phyloP scores from a whole-genome alignment of 306 rosid species.

The Arachis stenosperma region DNA sequence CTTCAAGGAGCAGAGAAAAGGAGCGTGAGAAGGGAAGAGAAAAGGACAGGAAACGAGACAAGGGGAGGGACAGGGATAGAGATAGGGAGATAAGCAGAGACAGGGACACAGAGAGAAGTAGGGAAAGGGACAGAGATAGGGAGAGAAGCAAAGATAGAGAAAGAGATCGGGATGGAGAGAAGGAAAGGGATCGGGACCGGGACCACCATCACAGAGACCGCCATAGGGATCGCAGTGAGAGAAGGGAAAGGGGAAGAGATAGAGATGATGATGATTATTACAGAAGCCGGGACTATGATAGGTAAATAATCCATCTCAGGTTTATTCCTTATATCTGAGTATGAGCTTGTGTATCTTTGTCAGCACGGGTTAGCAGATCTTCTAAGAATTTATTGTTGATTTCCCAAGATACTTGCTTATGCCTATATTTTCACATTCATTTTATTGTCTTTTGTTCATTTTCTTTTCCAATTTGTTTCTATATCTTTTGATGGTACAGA shows the following conservation, averaged over 20 bases:
- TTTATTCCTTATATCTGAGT: constrained; percentile 20
- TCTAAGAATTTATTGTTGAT: background rate
- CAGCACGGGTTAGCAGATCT: background rate
- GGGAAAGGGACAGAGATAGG: constrained; percentile 51
- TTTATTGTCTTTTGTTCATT: constrained; percentile 5
- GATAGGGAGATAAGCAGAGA: constrained; percentile 46
- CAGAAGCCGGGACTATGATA: constrained; percentile 72
- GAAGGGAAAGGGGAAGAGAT: constrained; percentile 78
- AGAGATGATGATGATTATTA: constrained; percentile 73
- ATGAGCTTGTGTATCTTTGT: constrained; percentile 19
- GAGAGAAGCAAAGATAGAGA: constrained; percentile 55
- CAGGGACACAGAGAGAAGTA: constrained; percentile 43
- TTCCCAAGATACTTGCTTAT: background rate
- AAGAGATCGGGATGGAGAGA: constrained; percentile 60
- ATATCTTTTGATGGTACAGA: constrained; percentile 46
- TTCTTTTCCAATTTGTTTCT: constrained; percentile 6
- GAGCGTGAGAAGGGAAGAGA: constrained; percentile 80
- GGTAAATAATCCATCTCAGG: constrained; percentile 52
- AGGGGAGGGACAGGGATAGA: constrained; percentile 39
- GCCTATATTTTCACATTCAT: background rate
- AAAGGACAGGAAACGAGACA: constrained; percentile 47
- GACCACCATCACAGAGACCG: constrained; percentile 72
- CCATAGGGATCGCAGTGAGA: constrained; percentile 77
- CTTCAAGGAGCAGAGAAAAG: constrained; percentile 89
- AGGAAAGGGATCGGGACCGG: constrained; percentile 56